Evolutionary conservation across 2,329 filamentous ascomycete species (phyloP).

Genomic region (Penicillium sumatraense): DNA sequence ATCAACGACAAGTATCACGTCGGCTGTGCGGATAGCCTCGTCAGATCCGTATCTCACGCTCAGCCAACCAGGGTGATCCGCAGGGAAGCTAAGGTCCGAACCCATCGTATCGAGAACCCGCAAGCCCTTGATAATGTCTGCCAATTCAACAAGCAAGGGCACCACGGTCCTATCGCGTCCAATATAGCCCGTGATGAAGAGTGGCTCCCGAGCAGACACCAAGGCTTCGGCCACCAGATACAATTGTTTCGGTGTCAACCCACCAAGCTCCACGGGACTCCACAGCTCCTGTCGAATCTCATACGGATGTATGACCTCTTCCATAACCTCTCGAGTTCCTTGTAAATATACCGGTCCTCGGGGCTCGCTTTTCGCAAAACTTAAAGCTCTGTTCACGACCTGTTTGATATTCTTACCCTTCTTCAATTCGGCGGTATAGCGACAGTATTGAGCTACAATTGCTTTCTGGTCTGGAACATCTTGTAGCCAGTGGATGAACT

Average conservation of each 20-base stretch:
- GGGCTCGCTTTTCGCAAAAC: conserved; percentile 78
- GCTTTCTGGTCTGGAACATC: conserved; percentile 69
- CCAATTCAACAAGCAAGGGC: conserved; percentile 43
- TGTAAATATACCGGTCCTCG: conserved; percentile 79
- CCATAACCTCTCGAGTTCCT: conserved; percentile 80
- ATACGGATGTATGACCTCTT: conserved; percentile 79
- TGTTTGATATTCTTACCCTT: conserved; percentile 85
- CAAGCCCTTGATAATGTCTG: conserved; percentile 24
- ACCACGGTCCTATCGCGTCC: conserved; percentile 52
- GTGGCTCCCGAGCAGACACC: conserved; percentile 51
- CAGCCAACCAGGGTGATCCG: conserved; percentile 59
- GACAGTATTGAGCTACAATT: conserved; percentile 83
- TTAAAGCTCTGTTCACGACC: conserved; percentile 81
- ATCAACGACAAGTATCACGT: conserved; percentile 82
- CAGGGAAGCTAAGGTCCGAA: conserved; percentile 55
- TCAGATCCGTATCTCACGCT: conserved; percentile 76
- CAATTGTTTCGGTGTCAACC: conserved; percentile 57
- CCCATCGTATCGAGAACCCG: conserved; percentile 58
- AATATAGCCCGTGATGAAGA: conserved; percentile 57
- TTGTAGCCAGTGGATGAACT: conserved; percentile 86
- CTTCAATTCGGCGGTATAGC: conserved; percentile 82
- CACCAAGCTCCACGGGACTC: conserved; percentile 69
- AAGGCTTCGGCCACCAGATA: conserved; percentile 49
- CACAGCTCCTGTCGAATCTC: conserved; percentile 71
- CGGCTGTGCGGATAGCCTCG: conserved; percentile 73